Conservation (phyloP, 78 protist genomes). For the Pigoraptor vietnamica region DNA sequence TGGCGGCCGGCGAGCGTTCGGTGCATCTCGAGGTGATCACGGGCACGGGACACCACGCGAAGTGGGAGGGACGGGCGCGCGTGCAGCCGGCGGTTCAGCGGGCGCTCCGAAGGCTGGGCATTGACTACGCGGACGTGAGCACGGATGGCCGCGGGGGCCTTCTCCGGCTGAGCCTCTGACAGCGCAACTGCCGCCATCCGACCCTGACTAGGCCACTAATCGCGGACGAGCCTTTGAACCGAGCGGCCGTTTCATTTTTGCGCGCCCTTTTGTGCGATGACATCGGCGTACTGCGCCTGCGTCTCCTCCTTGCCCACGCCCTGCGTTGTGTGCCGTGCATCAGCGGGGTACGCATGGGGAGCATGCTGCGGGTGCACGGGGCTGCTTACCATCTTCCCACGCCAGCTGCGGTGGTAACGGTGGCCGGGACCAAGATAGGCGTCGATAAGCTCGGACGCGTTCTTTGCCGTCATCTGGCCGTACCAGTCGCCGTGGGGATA, state of each 20-base stretch:
- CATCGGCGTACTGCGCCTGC: background rate
- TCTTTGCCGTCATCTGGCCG: slow-evolving; percentile 6
- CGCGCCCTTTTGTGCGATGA: too few species aligned
- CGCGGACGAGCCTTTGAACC: too few species aligned
- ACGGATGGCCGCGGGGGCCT: background rate
- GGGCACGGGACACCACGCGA: background rate
- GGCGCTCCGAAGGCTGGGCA: background rate
- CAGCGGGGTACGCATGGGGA: background rate
- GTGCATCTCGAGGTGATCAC: background rate
- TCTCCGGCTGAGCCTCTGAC: background rate
- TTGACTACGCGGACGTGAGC: background rate
- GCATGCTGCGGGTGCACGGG: background rate
- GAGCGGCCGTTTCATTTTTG: too few species aligned
- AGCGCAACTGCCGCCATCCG: background rate
- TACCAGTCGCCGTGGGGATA: slow-evolving; percentile 20
- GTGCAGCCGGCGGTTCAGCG: background rate
- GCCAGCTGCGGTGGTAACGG: background rate
- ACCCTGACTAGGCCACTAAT: too few species aligned
- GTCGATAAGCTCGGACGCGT: background rate
- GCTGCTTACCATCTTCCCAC: background rate
- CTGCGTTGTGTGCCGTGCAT: background rate
- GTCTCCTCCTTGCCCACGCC: background rate
- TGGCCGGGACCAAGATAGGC: background rate
- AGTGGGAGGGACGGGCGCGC: background rate
- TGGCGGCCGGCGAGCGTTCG: background rate